phyloP scores from a whole-genome alignment of 1,284 basidiomycete species.

The Vanrija sp. region DNA sequence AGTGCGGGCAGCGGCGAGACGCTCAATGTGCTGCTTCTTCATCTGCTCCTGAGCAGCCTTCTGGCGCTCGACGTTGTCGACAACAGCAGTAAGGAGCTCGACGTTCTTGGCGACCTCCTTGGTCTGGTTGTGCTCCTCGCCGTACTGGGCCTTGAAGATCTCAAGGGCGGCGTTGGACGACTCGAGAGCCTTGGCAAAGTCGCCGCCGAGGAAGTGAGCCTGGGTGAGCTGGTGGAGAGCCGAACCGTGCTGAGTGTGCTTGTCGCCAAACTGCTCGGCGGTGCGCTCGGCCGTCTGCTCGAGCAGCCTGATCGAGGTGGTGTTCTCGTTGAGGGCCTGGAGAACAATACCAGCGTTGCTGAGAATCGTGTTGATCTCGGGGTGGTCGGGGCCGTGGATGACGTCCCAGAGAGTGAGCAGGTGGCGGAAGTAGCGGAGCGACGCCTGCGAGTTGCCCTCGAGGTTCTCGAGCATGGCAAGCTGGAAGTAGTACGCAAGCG shows the following conservation, averaged over 20 bases:
- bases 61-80: slow-evolving; percentile 45
- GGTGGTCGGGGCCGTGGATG: slow-evolving; percentile 55
- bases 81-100: slow-evolving; percentile 44
- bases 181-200: slow-evolving; percentile 47
- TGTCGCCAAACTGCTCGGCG: slow-evolving; percentile 37
- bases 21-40: slow-evolving; percentile 35
- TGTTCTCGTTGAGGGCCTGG: slow-evolving; percentile 43
- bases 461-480: slow-evolving; percentile 55
- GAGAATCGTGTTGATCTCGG: slow-evolving; percentile 51
- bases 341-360: slow-evolving; percentile 48
- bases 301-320: slow-evolving; percentile 40
- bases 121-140: slow-evolving; percentile 47
- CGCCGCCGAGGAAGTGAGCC: slow-evolving; percentile 47
- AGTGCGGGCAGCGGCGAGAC: slow-evolving; percentile 31
- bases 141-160: slow-evolving; percentile 48
- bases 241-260: slow-evolving; percentile 43
- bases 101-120: slow-evolving; percentile 51
- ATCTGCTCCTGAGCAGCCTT: slow-evolving; percentile 41
- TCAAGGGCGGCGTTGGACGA: slow-evolving; percentile 44
- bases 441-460: slow-evolving; percentile 49
- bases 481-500: slow-evolving; percentile 56
- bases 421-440: slow-evolving; percentile 54
- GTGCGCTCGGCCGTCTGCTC: slow-evolving; percentile 36
- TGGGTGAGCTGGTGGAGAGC: slow-evolving; percentile 49
- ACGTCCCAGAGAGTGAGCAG: slow-evolving; percentile 54